phyloP scores from a whole-genome alignment of 2,329 filamentous ascomycete genomes.

The Aspergillus clavatus region DNA sequence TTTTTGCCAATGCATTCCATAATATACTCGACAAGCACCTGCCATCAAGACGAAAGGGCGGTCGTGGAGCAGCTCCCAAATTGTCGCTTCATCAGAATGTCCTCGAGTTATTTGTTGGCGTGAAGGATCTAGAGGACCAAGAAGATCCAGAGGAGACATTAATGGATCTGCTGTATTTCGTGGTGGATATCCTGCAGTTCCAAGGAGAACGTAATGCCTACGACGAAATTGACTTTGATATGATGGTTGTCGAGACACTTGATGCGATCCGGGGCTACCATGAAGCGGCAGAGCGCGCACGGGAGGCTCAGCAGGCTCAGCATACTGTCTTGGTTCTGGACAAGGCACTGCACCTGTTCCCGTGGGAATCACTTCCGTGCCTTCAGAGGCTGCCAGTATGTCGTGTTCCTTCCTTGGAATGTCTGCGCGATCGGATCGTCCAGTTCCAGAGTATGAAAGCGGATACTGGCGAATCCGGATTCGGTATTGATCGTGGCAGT shows the following conservation, averaged over 20 bases:
- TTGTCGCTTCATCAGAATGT: conserved; percentile 61
- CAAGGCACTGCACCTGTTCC: conserved; percentile 83
- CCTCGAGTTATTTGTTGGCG: conserved; percentile 79
- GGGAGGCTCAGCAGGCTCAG: conserved; percentile 23
- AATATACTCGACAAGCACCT: conserved; percentile 76
- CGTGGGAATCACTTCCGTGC: conserved; percentile 93
- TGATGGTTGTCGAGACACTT: conserved; percentile 80
- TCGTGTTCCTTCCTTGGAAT: conserved; percentile 79
- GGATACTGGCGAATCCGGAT: conserved; percentile 29
- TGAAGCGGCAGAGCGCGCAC: conserved; percentile 39
- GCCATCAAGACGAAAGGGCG: conserved; percentile 66
- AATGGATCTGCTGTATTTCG: conserved; percentile 91
- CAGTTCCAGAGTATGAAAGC: conserved; percentile 38
- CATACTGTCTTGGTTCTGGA: conserved; percentile 90
- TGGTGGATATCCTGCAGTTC: conserved; percentile 94
- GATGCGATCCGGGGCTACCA: conserved; percentile 82
- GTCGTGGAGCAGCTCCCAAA: conserved; percentile 50
- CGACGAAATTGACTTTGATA: conserved; percentile 94
- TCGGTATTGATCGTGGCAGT: conserved; percentile 47
- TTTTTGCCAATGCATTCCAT: conserved; percentile 74
- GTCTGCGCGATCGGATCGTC: conserved; percentile 69
- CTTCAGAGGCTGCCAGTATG: conserved; percentile 75
- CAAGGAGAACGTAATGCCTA: conserved; percentile 95
- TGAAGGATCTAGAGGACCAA: conserved; percentile 67
- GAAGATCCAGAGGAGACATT: conserved; percentile 82